Base-by-base conservation (phyloP, 768 basidiomycete genomes). In the Amanita rimosa region DNA sequence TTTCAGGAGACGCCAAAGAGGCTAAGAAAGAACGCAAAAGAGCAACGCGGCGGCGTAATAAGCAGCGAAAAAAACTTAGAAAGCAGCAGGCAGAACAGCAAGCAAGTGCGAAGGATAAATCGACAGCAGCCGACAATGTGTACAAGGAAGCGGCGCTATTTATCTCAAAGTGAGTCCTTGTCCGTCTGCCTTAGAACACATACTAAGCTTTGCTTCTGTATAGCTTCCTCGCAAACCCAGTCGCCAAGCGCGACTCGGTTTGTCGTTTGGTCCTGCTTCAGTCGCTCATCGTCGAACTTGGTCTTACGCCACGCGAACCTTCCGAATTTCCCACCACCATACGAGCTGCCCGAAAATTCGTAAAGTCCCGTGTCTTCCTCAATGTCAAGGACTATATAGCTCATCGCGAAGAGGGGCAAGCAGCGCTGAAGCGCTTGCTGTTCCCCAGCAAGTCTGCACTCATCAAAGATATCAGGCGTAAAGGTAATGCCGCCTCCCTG, bases 221-320 rank as follows among this genome's bases (percentile, higher is more conserved):
- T 37, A 81, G 77, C 13, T 79, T 75, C 66, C 67, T 83, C 34
- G 69, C 71, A 2, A 71, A 73, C 52, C 72, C 78, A 1, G 61
- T 68, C 4, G 70, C 68, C 13, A 65, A 66, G 52, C 56, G 59
- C 33, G 66, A 72, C 53, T 62, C 66, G 4, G 65, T 68, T 7
- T 73, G 71, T 46, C 69, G 76, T 34, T 74, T 89, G 31, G 69
- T 73, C 5, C 67, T 89, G 34, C 68, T 88, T 5, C 86, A 87
- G 50, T 79, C 84, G 0, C 73, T 89, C 51, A 79, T 86, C 54
- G 69, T 88, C 52, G 87, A 89, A 64, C 70, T 89, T n/a, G 85
- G 85, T n/a, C 66, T 75, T 46, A 67, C 67, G 13, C 69, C 70
- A 0, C 66, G 65, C 26, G 64, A 69, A 19, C 66, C 70, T 0